Conservation (phyloP, 106 monocot genomes). For the Dendrobium huoshanense region DNA sequence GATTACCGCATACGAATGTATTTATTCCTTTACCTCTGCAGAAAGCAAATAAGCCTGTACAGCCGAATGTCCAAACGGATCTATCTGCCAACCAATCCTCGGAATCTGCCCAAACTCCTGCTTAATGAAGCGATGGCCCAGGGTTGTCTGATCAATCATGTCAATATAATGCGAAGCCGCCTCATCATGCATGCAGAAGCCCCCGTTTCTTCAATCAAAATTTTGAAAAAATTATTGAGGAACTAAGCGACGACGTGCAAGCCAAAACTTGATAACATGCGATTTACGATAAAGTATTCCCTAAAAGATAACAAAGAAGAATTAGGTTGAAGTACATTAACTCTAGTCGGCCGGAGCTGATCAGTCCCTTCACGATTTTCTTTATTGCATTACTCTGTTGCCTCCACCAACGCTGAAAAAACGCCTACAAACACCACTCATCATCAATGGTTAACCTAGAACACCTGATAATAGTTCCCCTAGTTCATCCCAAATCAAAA, state of each 20-base stretch:
- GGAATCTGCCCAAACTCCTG: constrained; percentile 74
- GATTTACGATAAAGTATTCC: no score
- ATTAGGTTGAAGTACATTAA: constrained; percentile 48
- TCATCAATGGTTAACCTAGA: neutral
- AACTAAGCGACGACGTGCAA: no score
- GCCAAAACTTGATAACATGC: no score
- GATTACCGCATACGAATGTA: neutral
- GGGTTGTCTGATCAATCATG: constrained; percentile 98
- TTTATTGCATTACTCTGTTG: constrained; percentile 65
- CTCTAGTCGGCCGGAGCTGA: constrained; percentile 83
- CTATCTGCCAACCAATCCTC: constrained; percentile 97
- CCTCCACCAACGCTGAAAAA: constrained; percentile 98
- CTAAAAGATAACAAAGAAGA: neutral
- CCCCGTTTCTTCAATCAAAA: constrained; percentile 70
- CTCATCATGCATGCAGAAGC: constrained; percentile 99
- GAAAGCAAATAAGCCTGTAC: constrained; percentile 94
- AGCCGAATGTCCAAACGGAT: constrained; percentile 97
- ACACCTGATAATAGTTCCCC: no score
- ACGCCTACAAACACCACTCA: constrained; percentile 40
- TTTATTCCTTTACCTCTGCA: constrained; percentile 50
- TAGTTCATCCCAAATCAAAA: no score
- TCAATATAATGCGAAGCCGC: constrained; percentile 90
- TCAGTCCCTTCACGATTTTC: constrained; percentile 55
- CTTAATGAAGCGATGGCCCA: constrained; percentile 87
- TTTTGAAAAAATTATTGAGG: neutral